Conservation (phyloP, 176 grass and related monocot genomes). For the Cymbopogon citratus region DNA sequence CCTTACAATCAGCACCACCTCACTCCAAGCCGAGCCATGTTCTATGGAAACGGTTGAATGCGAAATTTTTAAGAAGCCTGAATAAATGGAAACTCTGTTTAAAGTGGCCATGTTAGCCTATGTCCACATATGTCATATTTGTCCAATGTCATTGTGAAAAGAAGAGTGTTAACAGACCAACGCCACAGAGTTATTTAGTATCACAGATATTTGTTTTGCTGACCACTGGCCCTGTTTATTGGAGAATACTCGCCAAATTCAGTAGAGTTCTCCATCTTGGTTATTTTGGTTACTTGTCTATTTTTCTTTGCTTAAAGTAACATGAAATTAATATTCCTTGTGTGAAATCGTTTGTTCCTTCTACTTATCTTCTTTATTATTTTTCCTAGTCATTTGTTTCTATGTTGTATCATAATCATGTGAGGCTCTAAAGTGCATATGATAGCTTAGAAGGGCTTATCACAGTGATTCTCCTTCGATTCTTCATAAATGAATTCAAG, state of each 20-base stretch:
- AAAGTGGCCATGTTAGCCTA: neutral
- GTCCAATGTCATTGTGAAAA: neutral
- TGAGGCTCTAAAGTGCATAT: no score
- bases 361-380: neutral
- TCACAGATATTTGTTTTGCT: neutral
- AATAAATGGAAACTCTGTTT: neutral
- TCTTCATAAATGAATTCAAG: no score
- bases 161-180: neutral
- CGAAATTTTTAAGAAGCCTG: neutral
- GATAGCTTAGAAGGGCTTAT: no score
- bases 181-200: neutral
- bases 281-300: neutral
- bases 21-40: no score
- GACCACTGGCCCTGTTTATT: neutral
- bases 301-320: neutral
- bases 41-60: neutral
- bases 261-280: neutral
- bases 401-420: no score
- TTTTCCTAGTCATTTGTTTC: neutral
- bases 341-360: neutral
- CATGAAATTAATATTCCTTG: neutral
- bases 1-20: no score
- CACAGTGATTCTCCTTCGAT: no score
- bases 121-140: neutral
- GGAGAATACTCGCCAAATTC: neutral